These are phyloP conservation scores for Protea cynaroides DNA, from an alignment of 164 flowering plant genomes.

Conservation along the genomic window DNA sequence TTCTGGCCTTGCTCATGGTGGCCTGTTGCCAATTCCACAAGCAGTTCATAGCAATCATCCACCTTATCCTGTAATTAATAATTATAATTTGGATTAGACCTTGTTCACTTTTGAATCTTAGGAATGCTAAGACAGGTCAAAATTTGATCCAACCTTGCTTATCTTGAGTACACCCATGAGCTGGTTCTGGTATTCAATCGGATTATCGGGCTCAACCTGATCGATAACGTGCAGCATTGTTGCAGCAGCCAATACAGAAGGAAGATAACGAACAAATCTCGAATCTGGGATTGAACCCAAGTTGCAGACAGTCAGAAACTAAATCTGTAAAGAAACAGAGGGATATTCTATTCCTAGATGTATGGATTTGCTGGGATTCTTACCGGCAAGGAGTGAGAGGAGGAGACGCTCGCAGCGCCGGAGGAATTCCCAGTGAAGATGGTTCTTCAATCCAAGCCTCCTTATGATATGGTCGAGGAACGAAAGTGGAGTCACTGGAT, in stretches of 20 bases:
- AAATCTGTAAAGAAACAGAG: not conserved
- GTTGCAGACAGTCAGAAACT: not conserved
- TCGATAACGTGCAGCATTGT: constrained; percentile 62
- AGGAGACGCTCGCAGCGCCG: constrained; percentile 45
- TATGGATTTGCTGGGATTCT: constrained; percentile 2
- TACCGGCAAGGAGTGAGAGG: constrained; percentile 55
- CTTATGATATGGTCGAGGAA: constrained; percentile 64
- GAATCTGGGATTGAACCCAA: constrained; percentile 24
- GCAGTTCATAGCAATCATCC: constrained; percentile 51
- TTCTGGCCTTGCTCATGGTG: constrained; percentile 24
- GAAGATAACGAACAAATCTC: constrained; percentile 31
- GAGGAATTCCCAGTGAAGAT: constrained; percentile 49
- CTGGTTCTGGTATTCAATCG: constrained; percentile 47
- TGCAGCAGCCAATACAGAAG: constrained; percentile 68
- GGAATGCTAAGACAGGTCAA: too few relatives aligned
- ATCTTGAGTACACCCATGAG: constrained; percentile 54
- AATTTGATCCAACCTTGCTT: constrained; percentile 36
- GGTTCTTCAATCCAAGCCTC: constrained; percentile 47
- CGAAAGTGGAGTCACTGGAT: constrained; percentile 71
- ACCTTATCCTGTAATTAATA: constrained; percentile 37
- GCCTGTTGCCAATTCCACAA: constrained; percentile 27
- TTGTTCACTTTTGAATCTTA: too few relatives aligned
- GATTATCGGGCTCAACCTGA: constrained; percentile 47
- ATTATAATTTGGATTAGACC: not conserved
- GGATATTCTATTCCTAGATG: too few relatives aligned